Evolutionary conservation across 148 eudicot species (phyloP), one percentile per base, ranked within the genome.

Genomic region (Talinum fruticosum): DNA sequence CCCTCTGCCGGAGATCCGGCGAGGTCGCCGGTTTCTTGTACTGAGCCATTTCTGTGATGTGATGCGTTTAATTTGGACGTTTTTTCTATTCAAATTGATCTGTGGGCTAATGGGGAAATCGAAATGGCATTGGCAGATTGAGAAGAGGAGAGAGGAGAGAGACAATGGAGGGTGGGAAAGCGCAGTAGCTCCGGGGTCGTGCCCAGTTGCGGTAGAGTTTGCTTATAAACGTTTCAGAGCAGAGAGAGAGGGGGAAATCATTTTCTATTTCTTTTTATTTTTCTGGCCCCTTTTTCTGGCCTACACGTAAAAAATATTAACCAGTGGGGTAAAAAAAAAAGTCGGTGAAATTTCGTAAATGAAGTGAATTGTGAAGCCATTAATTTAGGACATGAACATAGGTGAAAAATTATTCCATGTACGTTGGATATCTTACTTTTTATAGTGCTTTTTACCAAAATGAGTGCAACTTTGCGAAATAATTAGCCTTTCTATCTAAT

Each of bases 1-100:
- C 84, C 15, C 85, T 79, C 47, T 80, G 86, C 29, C 83, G 82
- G 69, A 92, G 88, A 16, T 91, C 93, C 19, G 79, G 76, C 8
- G 81, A 41, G 5, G 76, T 24, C 33, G 51, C 13, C 41, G 79
- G 81, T 28, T 78, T 74, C 59, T 73, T 76, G 37, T 0, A 73
- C 0, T 54, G 66, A 5, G 82, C 18, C 79, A 75, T 78, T 61
- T 15, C 33, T 8, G 6, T 38, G 41, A 51, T 10, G 47, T 41
- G 47, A 41, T 41, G 47, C 13, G 45, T 12, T 41, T 41, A 8
- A 14, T 1, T 8, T 0, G 47, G 47, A 41, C 13, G 12, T 15
- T 51, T 15, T 29, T 30, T 23, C n/a, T 5, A 13, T 37, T n/a
- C 5, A 28, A 57, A 23, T 57, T 23, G 64, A 57, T 23, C 4